phyloP scores from a whole-genome alignment of 805 yeast species.

The Myxozyma melibiosi region DNA sequence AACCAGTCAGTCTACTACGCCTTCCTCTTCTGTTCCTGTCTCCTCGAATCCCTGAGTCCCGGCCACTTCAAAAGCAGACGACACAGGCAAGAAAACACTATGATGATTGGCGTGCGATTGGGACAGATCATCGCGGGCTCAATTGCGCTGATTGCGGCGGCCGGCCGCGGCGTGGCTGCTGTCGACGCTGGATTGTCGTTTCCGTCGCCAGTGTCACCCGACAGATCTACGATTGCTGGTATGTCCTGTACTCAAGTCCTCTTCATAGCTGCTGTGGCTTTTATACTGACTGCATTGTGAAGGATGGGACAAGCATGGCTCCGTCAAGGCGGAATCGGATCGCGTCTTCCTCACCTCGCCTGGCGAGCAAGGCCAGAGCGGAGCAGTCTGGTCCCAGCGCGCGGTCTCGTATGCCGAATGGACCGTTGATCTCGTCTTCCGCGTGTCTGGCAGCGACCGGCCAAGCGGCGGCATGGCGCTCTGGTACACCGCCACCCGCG shows the following conservation, averaged over 20 bases:
- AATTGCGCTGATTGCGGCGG: conserved; percentile 5
- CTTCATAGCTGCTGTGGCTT: background rate
- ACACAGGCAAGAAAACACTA: too few relatives aligned
- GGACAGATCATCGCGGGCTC: background rate
- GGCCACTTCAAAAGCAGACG: too few relatives aligned
- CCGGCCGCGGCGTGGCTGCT: background rate
- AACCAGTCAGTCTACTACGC: too few relatives aligned
- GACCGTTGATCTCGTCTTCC: conserved; percentile 41
- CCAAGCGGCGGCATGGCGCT: conserved; percentile 45
- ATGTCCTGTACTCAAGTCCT: background rate
- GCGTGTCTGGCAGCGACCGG: conserved; percentile 41
- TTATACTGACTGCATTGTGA: background rate
- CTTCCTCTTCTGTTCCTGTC: too few relatives aligned
- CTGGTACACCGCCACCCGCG: conserved; percentile 42
- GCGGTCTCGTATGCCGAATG: conserved; percentile 40
- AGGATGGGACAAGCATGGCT: conserved; percentile 37
- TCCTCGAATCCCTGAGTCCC: too few relatives aligned
- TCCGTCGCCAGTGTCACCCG: conserved; percentile 24
- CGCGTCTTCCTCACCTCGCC: conserved; percentile 35
- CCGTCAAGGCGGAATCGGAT: conserved; percentile 30
- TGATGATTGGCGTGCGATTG: background rate
- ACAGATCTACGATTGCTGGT: conserved; percentile 23
- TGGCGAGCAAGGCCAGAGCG: conserved; percentile 36
- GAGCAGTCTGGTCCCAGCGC: conserved; percentile 43
- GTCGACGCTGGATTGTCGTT: conserved; percentile 14